phyloP scores from a whole-genome alignment of 1,284 basidiomycete species.

The Ceratobasidium sp. region DNA sequence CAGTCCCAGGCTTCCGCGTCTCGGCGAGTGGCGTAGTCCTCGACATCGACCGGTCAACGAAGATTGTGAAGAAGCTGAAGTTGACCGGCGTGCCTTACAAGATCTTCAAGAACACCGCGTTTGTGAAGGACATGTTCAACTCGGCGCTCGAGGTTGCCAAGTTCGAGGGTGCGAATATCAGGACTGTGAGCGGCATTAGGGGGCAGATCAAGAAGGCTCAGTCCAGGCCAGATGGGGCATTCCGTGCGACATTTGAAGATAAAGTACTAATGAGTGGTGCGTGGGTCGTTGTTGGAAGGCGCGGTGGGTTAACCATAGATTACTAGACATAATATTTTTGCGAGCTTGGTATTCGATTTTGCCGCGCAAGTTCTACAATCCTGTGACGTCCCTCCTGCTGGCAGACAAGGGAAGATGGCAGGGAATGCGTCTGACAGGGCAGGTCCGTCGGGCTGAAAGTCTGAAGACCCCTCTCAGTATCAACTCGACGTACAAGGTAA shows the following conservation, averaged over 20 bases:
- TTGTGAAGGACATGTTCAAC: slow-evolving; percentile 97
- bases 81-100: slow-evolving; percentile 95
- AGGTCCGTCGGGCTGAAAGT: slow-evolving; percentile 85
- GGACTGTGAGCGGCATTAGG: slow-evolving; percentile 94
- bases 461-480: slow-evolving; percentile 84
- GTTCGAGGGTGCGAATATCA: slow-evolving; percentile 96
- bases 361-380: slow-evolving; percentile 96
- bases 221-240: slow-evolving; percentile 92
- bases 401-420: slow-evolving; percentile 82
- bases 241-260: slow-evolving; percentile 97
- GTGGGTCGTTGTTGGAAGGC: slow-evolving; percentile 53
- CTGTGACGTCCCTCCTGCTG: slow-evolving; percentile 90
- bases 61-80: slow-evolving; percentile 99
- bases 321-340: slow-evolving; percentile 93
- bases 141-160: slow-evolving; percentile 95
- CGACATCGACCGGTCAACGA: slow-evolving; percentile 89
- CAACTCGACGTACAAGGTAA: slow-evolving; percentile 88
- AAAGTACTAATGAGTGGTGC: slow-evolving; percentile 95
- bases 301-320: slow-evolving; percentile 35
- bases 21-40: slow-evolving; percentile 95
- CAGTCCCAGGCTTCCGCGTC: slow-evolving; percentile 83
- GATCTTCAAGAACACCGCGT: slow-evolving; percentile 99
- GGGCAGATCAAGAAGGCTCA: slow-evolving; percentile 98
- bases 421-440: slow-evolving; percentile 96
- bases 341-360: slow-evolving; percentile 97